Conservation (phyloP, 2,329 filamentous ascomycete species). For the Penicillium paneum region DNA sequence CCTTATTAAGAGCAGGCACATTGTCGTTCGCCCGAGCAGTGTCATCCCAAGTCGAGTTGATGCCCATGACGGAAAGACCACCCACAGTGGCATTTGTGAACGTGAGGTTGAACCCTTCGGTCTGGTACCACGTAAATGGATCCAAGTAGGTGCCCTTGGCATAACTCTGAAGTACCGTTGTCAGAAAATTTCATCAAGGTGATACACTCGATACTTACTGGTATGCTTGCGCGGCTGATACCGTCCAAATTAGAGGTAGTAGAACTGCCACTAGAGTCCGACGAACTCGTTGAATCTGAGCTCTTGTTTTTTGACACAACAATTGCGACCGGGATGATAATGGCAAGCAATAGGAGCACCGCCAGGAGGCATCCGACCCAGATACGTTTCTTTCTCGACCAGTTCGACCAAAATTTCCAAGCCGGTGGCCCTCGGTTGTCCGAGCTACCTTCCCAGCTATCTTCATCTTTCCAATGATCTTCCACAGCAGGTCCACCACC, state of each 20-base stretch:
- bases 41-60: constrained; percentile 84
- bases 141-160: constrained; percentile 77
- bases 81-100: constrained; percentile 85
- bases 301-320: constrained; percentile 62
- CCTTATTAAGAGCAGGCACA: constrained; percentile 71
- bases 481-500: constrained; percentile 36
- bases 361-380: constrained; percentile 56
- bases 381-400: constrained; percentile 39
- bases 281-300: constrained; percentile 22
- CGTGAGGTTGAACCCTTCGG: constrained; percentile 86
- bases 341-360: constrained; percentile 56
- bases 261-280: constrained; percentile 17
- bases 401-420: constrained; percentile 34
- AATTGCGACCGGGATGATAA: constrained; percentile 66
- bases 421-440: constrained; percentile 35
- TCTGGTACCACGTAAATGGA: constrained; percentile 89
- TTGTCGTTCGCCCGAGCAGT: constrained; percentile 71
- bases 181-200: constrained; percentile 10
- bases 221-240: constrained; percentile 57
- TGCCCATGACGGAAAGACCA: constrained; percentile 83
- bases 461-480: constrained; percentile 52
- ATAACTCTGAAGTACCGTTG: constrained; percentile 36
- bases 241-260: constrained; percentile 51
- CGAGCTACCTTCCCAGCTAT: constrained; percentile 25
- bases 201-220: constrained; percentile 38